Percentiles rank a stretch among this genome's conserved stretches.
These are phyloP conservation scores for Suillus discolor DNA, from an alignment of 768 basidiomycete genomes.

Conservation along the genomic window DNA sequence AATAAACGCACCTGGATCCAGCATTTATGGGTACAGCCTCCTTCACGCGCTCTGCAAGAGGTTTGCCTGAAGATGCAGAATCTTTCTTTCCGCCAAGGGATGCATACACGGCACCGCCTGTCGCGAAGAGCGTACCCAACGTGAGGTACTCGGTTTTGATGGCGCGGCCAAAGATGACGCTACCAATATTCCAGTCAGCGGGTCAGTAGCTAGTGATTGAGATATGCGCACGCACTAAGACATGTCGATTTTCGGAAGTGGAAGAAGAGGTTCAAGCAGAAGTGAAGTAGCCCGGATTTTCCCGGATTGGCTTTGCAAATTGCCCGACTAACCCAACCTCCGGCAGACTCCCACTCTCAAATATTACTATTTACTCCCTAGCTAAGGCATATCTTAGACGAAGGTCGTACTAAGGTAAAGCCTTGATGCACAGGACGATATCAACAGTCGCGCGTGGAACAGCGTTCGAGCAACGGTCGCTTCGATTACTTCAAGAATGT, in stretches of 20 bases:
- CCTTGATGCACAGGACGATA: neutral
- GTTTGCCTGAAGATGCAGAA: slow-evolving; percentile 39
- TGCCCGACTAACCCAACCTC: no score
- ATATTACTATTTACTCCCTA: neutral
- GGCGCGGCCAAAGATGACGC: slow-evolving; percentile 77
- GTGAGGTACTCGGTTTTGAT: slow-evolving; percentile 83
- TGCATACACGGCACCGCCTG: slow-evolving; percentile 54
- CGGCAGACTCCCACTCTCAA: neutral
- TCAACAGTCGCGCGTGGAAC: slow-evolving; percentile 69
- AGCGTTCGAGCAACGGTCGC: slow-evolving; percentile 74
- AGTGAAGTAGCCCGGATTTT: slow-evolving; percentile 29
- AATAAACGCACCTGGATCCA: slow-evolving; percentile 61
- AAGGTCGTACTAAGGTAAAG: neutral
- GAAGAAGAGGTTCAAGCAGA: slow-evolving; percentile 10
- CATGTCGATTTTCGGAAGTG: slow-evolving; percentile 34
- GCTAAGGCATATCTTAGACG: neutral
- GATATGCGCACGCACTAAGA: slow-evolving; percentile 41
- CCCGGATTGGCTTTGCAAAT: neutral
- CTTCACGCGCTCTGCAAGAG: slow-evolving; percentile 60
- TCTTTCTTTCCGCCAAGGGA: slow-evolving; percentile 60
- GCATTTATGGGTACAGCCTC: slow-evolving; percentile 65
- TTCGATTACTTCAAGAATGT: slow-evolving; percentile 57
- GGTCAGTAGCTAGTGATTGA: slow-evolving; percentile 8
- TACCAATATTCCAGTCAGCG: slow-evolving; percentile 28
- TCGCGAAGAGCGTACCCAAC: slow-evolving; percentile 64